Evolutionary conservation across 306 rosid species (phyloP).

Genomic region (Dryas alaskensis): DNA sequence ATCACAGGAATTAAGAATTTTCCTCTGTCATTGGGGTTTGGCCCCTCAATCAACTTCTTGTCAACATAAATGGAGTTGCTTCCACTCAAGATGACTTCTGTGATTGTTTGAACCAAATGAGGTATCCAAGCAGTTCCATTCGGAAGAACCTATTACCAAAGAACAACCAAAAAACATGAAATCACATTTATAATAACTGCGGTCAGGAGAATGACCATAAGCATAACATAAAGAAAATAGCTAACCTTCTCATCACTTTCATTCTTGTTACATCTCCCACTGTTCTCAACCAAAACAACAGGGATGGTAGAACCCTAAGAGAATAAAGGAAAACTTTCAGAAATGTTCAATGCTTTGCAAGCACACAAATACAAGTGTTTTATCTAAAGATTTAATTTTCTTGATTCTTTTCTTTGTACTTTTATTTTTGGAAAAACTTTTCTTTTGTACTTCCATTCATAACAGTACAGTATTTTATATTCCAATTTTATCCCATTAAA

Average conservation of each 20-base stretch:
- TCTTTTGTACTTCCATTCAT: not conserved
- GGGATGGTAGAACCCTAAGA: constrained; percentile 62
- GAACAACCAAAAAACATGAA: constrained; percentile 17
- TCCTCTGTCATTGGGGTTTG: constrained; percentile 79
- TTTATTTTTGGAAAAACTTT: too few relatives aligned
- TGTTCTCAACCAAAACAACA: constrained; percentile 89
- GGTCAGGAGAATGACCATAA: not conserved
- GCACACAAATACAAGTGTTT: not conserved
- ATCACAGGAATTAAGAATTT: constrained; percentile 78
- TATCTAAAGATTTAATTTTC: not conserved
- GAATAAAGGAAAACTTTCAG: constrained; percentile 1
- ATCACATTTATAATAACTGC: not conserved
- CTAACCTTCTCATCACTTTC: constrained; percentile 83
- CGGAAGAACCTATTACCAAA: constrained; percentile 75
- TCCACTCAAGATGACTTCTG: constrained; percentile 56
- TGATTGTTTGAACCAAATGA: constrained; percentile 68
- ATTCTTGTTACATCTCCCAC: constrained; percentile 88
- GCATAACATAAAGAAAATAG: constrained; percentile 16
- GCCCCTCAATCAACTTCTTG: constrained; percentile 84
- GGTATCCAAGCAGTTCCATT: constrained; percentile 90
- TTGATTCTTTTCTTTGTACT: not conserved
- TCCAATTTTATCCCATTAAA: not conserved
- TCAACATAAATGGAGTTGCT: constrained; percentile 65
- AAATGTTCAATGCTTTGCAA: not conserved
- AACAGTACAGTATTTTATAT: not conserved